Percentiles rank a stretch among this genome's conserved stretches.
Conservation (phyloP, 306 rosid species). For the Phaseolus lunatus region DNA sequence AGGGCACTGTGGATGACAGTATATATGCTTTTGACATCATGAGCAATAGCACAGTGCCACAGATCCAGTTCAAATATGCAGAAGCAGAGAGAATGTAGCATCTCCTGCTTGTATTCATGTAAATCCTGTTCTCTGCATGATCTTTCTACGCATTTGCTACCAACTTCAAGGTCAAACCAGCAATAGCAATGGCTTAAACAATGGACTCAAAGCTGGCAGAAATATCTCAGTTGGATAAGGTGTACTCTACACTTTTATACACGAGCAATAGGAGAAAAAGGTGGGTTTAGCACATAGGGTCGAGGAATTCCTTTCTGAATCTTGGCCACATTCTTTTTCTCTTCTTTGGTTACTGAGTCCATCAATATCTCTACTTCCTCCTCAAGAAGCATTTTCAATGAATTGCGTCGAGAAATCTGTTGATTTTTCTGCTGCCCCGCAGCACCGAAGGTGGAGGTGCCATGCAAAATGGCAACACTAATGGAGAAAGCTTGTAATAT, state of each 20-base stretch:
- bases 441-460: slow-evolving; percentile 57
- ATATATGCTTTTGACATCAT: neutral
- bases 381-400: slow-evolving; percentile 76
- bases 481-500: slow-evolving; percentile 91
- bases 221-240: neutral
- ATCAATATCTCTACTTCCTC: slow-evolving; percentile 69
- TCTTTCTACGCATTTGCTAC: neutral
- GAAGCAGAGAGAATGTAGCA: slow-evolving; percentile 28
- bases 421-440: slow-evolving; percentile 48
- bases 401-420: slow-evolving; percentile 58
- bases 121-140: neutral
- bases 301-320: slow-evolving; percentile 62
- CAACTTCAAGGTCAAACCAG: neutral
- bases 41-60: neutral
- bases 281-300: slow-evolving; percentile 66
- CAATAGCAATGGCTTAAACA: neutral
- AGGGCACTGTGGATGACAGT: neutral
- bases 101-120: neutral
- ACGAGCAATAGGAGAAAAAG: slow-evolving; percentile 85
- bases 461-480: slow-evolving; percentile 83
- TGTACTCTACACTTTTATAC: slow-evolving; percentile 46
- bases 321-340: slow-evolving; percentile 59
- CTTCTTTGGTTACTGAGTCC: slow-evolving; percentile 56
- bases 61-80: neutral
- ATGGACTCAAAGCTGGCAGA: neutral